phyloP scores from a whole-genome alignment of 2,329 filamentous ascomycete genomes.

The Colletotrichum tabaci region DNA sequence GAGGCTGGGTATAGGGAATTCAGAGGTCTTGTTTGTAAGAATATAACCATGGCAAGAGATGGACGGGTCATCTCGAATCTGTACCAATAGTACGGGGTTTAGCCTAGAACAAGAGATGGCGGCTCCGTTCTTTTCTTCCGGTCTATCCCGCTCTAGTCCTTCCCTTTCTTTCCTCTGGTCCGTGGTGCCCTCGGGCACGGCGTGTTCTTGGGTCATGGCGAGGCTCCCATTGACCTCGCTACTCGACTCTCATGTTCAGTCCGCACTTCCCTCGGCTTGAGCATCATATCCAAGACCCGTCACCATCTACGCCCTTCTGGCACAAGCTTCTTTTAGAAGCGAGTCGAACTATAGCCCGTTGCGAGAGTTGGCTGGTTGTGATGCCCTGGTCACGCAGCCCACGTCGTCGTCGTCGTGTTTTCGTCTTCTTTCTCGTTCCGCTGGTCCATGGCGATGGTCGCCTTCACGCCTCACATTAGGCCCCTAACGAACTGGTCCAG shows the following conservation, averaged over 20 bases:
- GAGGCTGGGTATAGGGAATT: conserved; percentile 6
- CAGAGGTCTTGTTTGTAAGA: conserved; percentile 41
- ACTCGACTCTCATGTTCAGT: background rate
- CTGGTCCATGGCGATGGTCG: background rate
- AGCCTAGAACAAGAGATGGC: conserved; percentile 19
- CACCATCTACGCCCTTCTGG: background rate
- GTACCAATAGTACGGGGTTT: conserved; percentile 32
- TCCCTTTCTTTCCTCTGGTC: conserved; percentile 13
- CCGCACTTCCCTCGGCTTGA: background rate
- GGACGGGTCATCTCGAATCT: conserved; percentile 31
- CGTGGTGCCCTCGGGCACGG: background rate
- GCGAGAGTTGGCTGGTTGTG: background rate
- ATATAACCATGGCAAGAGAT: conserved; percentile 36
- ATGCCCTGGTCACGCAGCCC: background rate
- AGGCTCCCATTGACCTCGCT: background rate
- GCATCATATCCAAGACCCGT: background rate
- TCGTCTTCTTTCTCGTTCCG: background rate
- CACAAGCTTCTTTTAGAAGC: background rate
- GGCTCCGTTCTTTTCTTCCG: conserved; percentile 20
- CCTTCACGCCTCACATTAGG: conserved; percentile 63
- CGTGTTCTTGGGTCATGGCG: background rate
- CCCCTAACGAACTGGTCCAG: conserved; percentile 84
- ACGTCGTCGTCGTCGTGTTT: background rate
- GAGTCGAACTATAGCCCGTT: background rate
- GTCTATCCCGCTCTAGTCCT: background rate